These are phyloP conservation scores for Pugionium dolabratum DNA, from an alignment of 345 rosid species.

Conservation along the genomic window DNA sequence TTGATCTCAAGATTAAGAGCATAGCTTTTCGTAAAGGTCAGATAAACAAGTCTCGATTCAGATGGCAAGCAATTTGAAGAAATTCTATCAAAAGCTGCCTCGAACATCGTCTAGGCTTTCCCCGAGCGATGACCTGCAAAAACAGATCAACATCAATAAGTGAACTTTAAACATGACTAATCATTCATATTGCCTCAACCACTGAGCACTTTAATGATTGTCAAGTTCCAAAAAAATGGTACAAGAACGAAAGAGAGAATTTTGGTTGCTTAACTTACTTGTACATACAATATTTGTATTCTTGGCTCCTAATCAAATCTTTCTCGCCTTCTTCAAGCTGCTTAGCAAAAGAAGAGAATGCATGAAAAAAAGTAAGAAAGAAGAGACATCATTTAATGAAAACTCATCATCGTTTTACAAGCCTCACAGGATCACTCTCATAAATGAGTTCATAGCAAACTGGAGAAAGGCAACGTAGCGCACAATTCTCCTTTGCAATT, in stretches of 20 bases:
- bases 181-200: neutral
- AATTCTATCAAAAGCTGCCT: constrained; percentile 34
- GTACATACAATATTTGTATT: constrained; percentile 77
- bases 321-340: constrained; percentile 92
- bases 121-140: constrained; percentile 39
- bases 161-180: neutral
- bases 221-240: neutral
- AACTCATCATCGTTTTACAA: neutral
- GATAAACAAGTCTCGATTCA: neutral
- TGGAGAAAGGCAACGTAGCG: constrained; percentile 71
- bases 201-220: neutral
- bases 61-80: neutral
- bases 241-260: constrained; percentile 8
- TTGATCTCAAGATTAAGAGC: neutral
- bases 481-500: constrained; percentile 76
- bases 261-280: constrained; percentile 47
- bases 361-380: neutral
- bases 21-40: neutral
- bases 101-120: constrained; percentile 42
- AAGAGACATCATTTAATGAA: neutral
- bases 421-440: constrained; percentile 76
- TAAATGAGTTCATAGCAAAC: constrained; percentile 69
- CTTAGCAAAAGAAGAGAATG: constrained; percentile 15
- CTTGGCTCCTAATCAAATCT: constrained; percentile 71
- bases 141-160: neutral